Percentiles rank a stretch among this genome's conserved stretches.
phyloP scores from a whole-genome alignment of 176 grass and related monocot genomes.

The Aegilops speltoides region DNA sequence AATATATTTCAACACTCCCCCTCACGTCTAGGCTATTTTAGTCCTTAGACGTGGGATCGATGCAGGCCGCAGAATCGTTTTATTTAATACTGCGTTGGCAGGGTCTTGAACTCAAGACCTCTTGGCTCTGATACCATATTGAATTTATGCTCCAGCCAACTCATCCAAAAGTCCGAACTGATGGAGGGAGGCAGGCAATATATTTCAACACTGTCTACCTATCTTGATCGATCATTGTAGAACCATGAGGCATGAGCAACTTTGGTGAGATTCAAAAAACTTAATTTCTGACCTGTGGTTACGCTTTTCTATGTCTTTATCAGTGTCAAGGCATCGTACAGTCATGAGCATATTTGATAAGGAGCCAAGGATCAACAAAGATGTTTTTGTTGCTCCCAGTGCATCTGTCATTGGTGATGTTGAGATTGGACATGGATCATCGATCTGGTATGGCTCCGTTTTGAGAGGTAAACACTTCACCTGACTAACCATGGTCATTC shows the following conservation, averaged over 20 bases:
- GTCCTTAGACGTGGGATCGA: no score
- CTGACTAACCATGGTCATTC: neutral
- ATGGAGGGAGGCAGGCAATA: no score
- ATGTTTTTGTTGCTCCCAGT: constrained; percentile 94
- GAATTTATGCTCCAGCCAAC: no score
- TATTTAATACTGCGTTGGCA: no score
- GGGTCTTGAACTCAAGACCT: no score
- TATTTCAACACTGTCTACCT: no score
- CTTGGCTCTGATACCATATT: no score
- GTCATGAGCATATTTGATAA: constrained; percentile 88
- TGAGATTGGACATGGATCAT: constrained; percentile 78
- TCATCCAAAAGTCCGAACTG: no score
- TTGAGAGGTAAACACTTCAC: constrained; percentile 76
- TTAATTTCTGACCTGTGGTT: neutral
- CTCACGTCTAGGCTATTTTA: no score
- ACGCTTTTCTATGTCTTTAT: neutral
- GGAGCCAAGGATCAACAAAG: constrained; percentile 68
- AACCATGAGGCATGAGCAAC: neutral
- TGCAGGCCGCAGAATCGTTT: no score
- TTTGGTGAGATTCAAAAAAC: neutral
- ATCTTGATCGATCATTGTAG: neutral
- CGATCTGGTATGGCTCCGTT: constrained; percentile 94
- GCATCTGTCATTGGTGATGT: constrained; percentile 94
- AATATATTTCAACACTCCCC: no score
- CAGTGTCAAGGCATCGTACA: constrained; percentile 92